Evolutionary conservation across 2,329 filamentous ascomycete species (phyloP), one percentile per base, ranked within the genome.

Genomic region (Trichoderma koningii): DNA sequence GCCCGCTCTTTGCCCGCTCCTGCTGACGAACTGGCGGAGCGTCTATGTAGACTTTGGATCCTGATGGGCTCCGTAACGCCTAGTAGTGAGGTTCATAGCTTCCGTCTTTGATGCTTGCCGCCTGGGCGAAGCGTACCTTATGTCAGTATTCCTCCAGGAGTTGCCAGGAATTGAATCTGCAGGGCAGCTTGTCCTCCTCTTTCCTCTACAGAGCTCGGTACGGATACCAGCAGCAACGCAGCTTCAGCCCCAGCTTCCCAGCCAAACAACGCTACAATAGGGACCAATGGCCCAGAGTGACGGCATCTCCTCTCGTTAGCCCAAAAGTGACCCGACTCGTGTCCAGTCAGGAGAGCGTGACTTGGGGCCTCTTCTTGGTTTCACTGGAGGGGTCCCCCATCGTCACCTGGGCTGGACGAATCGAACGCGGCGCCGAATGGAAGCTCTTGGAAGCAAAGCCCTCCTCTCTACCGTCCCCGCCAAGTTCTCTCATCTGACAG

Each of bases 371-470:
- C 23, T 44, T 26, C 62, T 59, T 52, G 62, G 55, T 63, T 65
- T 21, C 45, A 65, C 47, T 55, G 50, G 63, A 55, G 63, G 45
- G 21, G 21, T 23, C 21, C 21, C 26, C 48, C n/a, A 53, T 30
- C 62, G 62, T 64, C 62, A 65, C 63, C 63, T 55, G 55, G 50
- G 7, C 48, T 57, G 42, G 34, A 59, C 63, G 53, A 65, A 63
- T 66, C 65, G 66, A 66, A 57, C 63, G 9, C 65, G 66, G 21
- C 61, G 56, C 53, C 55, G 55, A 64, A 66, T 63, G 48, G 64
- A 65, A 64, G 44, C 52, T 57, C 55, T 65, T 67, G 64, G 59
- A 66, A 66, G 48, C 34, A 38, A 38, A 34, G 9, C 12, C 34
- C 5, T 4, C 12, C 30, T 42, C 52, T 23, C 48, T 48, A 23